A percentile compares a stretch with the other conserved stretches of the same genome.
phyloP scores from a whole-genome alignment of 345 rosid species.

The Luvunga scandens region DNA sequence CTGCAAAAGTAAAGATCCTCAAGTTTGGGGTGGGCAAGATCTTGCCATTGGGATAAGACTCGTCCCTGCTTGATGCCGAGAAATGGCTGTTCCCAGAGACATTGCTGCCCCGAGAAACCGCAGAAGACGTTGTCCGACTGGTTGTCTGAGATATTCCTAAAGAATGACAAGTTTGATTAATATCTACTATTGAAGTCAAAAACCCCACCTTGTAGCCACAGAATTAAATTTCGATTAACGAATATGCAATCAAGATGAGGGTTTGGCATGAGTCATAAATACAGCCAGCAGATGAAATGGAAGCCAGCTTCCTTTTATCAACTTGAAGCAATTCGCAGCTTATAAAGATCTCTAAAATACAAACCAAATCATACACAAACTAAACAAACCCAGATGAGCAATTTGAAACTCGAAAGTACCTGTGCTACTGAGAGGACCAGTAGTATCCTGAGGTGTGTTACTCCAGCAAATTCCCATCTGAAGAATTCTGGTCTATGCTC shows the following conservation, averaged over 20 bases:
- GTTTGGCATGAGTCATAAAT: conserved; percentile 1
- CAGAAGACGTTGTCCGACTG: conserved; percentile 52
- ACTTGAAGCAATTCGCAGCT: not conserved
- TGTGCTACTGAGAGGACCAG: conserved; percentile 50
- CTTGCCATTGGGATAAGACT: conserved; percentile 52
- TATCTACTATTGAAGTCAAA: conserved; percentile 7
- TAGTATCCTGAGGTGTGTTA: conserved; percentile 44
- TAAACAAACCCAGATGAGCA: conserved; percentile 21
- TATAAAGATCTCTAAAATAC: not conserved
- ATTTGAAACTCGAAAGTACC: conserved; percentile 34
- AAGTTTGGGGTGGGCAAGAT: conserved; percentile 63
- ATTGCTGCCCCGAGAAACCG: conserved; percentile 63
- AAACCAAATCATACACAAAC: conserved; percentile 7
- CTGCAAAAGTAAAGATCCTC: conserved; percentile 61
- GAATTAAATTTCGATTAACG: not conserved
- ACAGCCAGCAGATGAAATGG: not conserved
- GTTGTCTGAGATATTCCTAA: conserved; percentile 57
- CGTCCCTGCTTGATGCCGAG: conserved; percentile 62
- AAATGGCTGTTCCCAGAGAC: conserved; percentile 59
- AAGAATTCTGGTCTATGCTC: not conserved
- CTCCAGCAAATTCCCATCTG: conserved; percentile 74
- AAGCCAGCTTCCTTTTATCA: not conserved
- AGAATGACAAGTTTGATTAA: conserved; percentile 4
- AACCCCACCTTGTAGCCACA: not conserved
- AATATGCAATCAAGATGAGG: not conserved